These are phyloP conservation scores for Stagonosporopsis tanaceti DNA, from an alignment of 2,329 filamentous ascomycete species.

Conservation along the genomic window DNA sequence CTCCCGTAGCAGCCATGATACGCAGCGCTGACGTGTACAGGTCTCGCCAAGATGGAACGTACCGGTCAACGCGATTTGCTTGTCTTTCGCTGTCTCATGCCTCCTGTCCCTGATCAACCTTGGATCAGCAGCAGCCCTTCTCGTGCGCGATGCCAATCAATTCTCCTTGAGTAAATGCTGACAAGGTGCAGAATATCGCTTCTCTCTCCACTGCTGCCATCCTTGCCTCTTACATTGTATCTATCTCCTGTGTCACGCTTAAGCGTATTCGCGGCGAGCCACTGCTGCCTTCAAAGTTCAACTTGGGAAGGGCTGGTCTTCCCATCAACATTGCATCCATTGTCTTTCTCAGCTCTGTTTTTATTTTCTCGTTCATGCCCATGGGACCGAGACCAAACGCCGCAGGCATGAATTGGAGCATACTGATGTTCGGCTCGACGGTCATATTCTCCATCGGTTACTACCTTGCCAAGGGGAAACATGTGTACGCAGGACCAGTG, in stretches of 20 bases:
- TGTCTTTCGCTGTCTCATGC: conserved; percentile 31
- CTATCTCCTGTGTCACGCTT: conserved; percentile 57
- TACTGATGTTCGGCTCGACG: conserved; percentile 56
- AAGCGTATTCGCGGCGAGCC: conserved; percentile 53
- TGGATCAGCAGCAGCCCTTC: neutral
- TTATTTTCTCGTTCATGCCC: conserved; percentile 58
- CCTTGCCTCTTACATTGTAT: conserved; percentile 46
- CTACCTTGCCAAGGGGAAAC: conserved; percentile 52
- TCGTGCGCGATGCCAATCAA: conserved; percentile 34
- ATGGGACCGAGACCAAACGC: conserved; percentile 33
- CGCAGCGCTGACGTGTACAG: neutral
- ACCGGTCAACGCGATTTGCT: conserved; percentile 55
- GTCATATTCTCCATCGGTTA: conserved; percentile 54
- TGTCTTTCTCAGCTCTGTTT: conserved; percentile 50
- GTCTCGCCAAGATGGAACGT: conserved; percentile 30
- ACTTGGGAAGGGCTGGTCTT: conserved; percentile 55
- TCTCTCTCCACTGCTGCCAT: conserved; percentile 35
- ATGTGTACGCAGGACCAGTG: conserved; percentile 51
- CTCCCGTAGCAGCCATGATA: no score
- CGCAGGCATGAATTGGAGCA: conserved; percentile 59
- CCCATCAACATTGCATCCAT: conserved; percentile 54
- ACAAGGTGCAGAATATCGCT: conserved; percentile 33
- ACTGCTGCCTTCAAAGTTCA: conserved; percentile 56
- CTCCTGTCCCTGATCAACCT: neutral
- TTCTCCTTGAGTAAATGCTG: conserved; percentile 35